Base-by-base conservation (phyloP, 225 moss, liverwort and hornwort species). In the Sphagnum tenellum region DNA sequence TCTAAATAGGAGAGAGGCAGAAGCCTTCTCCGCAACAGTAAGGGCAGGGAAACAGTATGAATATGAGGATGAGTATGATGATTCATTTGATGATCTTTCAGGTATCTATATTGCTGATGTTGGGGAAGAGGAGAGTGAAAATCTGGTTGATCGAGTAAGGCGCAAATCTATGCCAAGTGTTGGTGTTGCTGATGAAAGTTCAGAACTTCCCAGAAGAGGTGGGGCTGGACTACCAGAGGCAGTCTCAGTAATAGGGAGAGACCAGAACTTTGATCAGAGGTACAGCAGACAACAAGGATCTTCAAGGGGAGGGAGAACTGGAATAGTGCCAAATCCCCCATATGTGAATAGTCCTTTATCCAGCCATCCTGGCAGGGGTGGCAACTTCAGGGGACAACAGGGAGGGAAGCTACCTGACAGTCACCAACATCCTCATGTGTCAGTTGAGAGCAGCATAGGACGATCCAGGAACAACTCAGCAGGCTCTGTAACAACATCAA, bases 61-160 rank as follows among this genome's bases (percentile, higher is more conserved):
- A 63, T 98, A 98, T 58, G 98, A 98, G 56, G 98, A 98, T 55
- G 98, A 98, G 77, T 98, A 98, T 63, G 98, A 93, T 64, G 98
- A 98, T 74, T 98, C 98, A 9, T 93, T 98, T 73, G 98, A 98
- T 71, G 98, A 98, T 46, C 70, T 98, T 5, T 69, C 78, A 58
- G 89, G 76, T 12, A 81, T 71, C 62, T 98, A 84, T 70, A 57
- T 71, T 61, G 84, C 83, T 65, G 90, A 93, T 77, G 64, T 76
- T 49, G 90, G 78, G 47, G 83, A 89, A 71, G 95, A 81, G 73
- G 98, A 93, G 74, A 82, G 87, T 66, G 98, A 93, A 67, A 93
- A 76, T 46, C 63, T 84, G 6, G 87, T 76, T 5, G 98, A 98
- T 63, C 73, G 77, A 64, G 73, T 80, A 61, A 66, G 48, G 13